Percentiles rank a stretch among this genome's conserved stretches.
These are phyloP conservation scores for Camelina neglecta DNA, from an alignment of 345 rosid genomes.

Conservation along the genomic window DNA sequence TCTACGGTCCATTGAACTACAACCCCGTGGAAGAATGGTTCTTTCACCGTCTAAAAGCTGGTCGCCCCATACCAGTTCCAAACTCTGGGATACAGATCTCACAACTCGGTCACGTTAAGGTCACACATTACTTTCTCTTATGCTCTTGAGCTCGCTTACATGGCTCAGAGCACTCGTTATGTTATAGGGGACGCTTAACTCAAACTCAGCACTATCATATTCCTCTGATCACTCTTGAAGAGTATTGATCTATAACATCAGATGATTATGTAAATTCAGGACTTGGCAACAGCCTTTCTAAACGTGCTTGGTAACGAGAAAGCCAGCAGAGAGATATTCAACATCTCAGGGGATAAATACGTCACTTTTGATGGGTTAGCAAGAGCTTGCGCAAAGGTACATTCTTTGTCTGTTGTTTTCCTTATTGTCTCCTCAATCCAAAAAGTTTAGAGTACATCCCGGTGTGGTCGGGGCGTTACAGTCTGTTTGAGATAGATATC, in stretches of 20 bases:
- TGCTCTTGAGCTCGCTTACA: neutral
- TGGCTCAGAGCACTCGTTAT: conserved; percentile 11
- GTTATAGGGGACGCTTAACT: neutral
- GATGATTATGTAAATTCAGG: conserved; percentile 53
- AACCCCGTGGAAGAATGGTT: conserved; percentile 99
- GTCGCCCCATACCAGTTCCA: conserved; percentile 93
- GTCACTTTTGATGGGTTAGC: conserved; percentile 94
- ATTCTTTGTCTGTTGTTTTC: conserved; percentile 12
- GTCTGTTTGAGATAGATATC: conserved; percentile 7
- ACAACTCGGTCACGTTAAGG: conserved; percentile 98
- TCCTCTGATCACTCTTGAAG: conserved; percentile 1
- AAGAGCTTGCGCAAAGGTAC: conserved; percentile 94
- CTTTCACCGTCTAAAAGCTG: conserved; percentile 92
- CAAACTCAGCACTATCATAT: neutral
- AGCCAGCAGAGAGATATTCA: conserved; percentile 84
- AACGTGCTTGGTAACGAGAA: conserved; percentile 83
- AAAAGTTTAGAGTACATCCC: neutral
- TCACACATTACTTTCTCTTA: conserved; percentile 39
- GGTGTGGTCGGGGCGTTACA: too few relatives aligned
- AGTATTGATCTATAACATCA: conserved; percentile 23
- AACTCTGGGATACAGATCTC: conserved; percentile 81
- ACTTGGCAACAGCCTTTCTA: conserved; percentile 81
- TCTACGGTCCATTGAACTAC: conserved; percentile 96
- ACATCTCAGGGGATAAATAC: conserved; percentile 91
- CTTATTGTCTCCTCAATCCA: neutral